These are phyloP conservation scores for Medicago arabica DNA, from an alignment of 306 rosid genomes.

Conservation along the genomic window DNA sequence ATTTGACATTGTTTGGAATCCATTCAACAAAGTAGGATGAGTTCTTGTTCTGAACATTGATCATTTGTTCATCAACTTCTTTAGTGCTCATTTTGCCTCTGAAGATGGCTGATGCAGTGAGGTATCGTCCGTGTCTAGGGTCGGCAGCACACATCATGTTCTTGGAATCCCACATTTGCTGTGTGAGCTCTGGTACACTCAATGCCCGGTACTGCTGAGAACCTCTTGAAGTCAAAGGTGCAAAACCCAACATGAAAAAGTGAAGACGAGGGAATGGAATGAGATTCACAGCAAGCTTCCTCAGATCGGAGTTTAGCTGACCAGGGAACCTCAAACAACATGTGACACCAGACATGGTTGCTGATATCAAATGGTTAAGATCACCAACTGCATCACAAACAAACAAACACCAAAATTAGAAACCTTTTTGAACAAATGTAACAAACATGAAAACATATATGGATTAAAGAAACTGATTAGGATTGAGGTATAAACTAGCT, in stretches of 20 bases:
- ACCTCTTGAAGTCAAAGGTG: constrained; percentile 16
- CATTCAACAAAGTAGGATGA: constrained; percentile 30
- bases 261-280: constrained; percentile 22
- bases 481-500: background rate
- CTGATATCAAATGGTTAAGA: constrained; percentile 31
- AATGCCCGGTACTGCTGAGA: constrained; percentile 9
- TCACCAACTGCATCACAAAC: constrained; percentile 21
- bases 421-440: background rate
- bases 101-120: constrained; percentile 29
- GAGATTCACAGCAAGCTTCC: constrained; percentile 23
- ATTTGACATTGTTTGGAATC: constrained; percentile 36
- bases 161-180: constrained; percentile 31
- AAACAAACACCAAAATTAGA: constrained; percentile 10
- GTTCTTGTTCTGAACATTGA: constrained; percentile 32
- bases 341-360: constrained; percentile 27
- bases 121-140: constrained; percentile 23
- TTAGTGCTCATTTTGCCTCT: constrained; percentile 36
- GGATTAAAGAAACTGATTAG: background rate
- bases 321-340: constrained; percentile 32
- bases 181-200: constrained; percentile 18
- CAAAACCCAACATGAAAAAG: constrained; percentile 30
- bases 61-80: constrained; percentile 35
- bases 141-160: constrained; percentile 35
- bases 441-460: background rate
- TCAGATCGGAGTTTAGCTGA: constrained; percentile 9